phyloP scores from a whole-genome alignment of 345 rosid genomes.

The Rubroshorea leprosula region DNA sequence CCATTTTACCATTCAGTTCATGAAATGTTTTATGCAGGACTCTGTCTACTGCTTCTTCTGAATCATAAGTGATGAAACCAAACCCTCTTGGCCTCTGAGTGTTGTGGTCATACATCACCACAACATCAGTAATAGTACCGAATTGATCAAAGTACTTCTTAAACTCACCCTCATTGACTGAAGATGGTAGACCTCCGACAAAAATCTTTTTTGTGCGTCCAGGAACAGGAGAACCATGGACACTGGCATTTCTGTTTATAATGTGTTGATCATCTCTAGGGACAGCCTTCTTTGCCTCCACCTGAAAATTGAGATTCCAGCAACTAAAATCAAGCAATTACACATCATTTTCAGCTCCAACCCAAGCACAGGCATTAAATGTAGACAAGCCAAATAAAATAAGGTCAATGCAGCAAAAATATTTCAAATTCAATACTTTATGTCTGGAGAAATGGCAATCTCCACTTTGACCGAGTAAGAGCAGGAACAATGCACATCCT shows the following conservation, averaged over 20 bases:
- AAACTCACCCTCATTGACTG: constrained; percentile 48
- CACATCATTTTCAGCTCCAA: constrained; percentile 8
- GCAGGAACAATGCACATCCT: background rate
- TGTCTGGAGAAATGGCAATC: background rate
- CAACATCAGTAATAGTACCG: constrained; percentile 81
- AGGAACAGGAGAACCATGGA: constrained; percentile 39
- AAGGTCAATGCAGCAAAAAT: background rate
- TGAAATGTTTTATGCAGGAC: constrained; percentile 88
- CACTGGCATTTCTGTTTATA: constrained; percentile 32
- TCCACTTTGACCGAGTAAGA: background rate
- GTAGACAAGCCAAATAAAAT: background rate
- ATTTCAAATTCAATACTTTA: constrained; percentile 1
- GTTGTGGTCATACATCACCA: constrained; percentile 98
- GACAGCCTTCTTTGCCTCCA: constrained; percentile 66
- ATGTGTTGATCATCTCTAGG: constrained; percentile 56
- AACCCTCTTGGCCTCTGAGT: constrained; percentile 98
- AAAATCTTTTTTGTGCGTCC: constrained; percentile 58
- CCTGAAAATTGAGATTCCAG: constrained; percentile 30
- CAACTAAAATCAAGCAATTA: constrained; percentile 15
- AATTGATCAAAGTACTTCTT: constrained; percentile 71
- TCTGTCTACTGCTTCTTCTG: constrained; percentile 86
- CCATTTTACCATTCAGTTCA: constrained; percentile 95
- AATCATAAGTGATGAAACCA: constrained; percentile 93
- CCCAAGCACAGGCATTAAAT: background rate
- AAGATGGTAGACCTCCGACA: constrained; percentile 65